Conservation (phyloP, 1,284 basidiomycete species). For the Paramarasmius palmivorus region DNA sequence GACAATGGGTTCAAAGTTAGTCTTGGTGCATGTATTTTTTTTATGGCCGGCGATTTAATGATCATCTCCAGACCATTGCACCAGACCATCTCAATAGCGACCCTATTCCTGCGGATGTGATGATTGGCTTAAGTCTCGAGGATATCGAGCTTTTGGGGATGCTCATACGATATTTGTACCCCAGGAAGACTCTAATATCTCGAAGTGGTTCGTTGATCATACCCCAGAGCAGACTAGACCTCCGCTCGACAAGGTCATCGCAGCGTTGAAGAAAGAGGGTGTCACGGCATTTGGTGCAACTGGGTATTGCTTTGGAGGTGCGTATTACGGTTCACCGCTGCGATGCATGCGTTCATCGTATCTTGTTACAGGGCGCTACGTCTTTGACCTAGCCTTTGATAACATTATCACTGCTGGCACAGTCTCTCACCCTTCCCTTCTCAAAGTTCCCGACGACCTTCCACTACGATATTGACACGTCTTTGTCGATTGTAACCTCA, state of each 20-base stretch:
- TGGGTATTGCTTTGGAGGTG: slow-evolving; percentile 74
- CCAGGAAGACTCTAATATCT: slow-evolving; percentile 43
- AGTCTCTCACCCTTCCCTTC: slow-evolving; percentile 68
- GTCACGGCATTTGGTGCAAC: slow-evolving; percentile 59
- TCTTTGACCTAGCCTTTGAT: slow-evolving; percentile 71
- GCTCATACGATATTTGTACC: too few species aligned
- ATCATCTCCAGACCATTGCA: slow-evolving; percentile 33
- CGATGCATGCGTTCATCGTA: neutral
- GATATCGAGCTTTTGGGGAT: too few species aligned
- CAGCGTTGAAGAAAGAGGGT: slow-evolving; percentile 57
- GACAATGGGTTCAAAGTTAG: slow-evolving; percentile 45
- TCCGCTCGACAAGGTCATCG: slow-evolving; percentile 55
- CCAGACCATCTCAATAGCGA: slow-evolving; percentile 67
- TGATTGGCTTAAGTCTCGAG: too few species aligned
- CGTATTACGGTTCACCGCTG: slow-evolving; percentile 18
- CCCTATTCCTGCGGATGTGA: slow-evolving; percentile 40
- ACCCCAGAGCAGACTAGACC: slow-evolving; percentile 45
- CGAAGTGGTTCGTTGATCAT: slow-evolving; percentile 53
- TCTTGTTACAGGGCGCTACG: slow-evolving; percentile 55
- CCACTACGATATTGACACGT: slow-evolving; percentile 7
- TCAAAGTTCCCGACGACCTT: slow-evolving; percentile 57
- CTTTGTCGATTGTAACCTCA: neutral
- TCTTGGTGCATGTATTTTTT: slow-evolving; percentile 1
- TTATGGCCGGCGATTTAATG: neutral
- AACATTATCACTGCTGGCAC: slow-evolving; percentile 53